Evolutionary conservation across 805 yeast species (phyloP), one percentile per base, ranked within the genome.

Genomic region (Nakazawaea molendinolei): DNA sequence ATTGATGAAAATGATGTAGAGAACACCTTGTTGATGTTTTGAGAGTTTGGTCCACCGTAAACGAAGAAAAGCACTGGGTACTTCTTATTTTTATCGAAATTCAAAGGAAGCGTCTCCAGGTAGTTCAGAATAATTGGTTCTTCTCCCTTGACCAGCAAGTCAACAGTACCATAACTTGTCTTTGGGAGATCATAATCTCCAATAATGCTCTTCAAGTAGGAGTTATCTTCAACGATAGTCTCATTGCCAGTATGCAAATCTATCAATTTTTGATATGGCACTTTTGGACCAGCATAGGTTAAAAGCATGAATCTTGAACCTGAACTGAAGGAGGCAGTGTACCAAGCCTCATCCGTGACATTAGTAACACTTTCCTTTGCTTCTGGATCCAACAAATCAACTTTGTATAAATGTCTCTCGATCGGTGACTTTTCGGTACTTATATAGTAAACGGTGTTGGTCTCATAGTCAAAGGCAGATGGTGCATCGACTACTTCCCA

Each of bases 1-100:
- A 84, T 79, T 20, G 82, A 73, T 42, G 89, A 82, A 58, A 86
- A 89, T 5, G 67, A 60, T 7, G 71, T 67, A 0, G 71, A 52
- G 50, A 76, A 86, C 10, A 62, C 52, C 43, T 82, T 76, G 28
- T 68, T 62, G 5, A 90, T 96, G 36, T 74, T 65, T 56, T 92
- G 97, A 5, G 95, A 83, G 23, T 87, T 92, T 7, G 98, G 98
- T 0, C 98, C 98, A 16, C 96, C 97, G 52, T 92, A 92, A 4
- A 87, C 87, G 53, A 71, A 87, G 54, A 92, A 90, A 40, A 92
- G 65, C 0, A 92, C 77, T 0, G 97, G 97, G 54, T 90, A 87
- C 53, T 79, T 67, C 48, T 67, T 63, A 7, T 59, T 49, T 9
- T 67, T 62, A 48, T 84, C 71, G 53, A 92, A 92, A 44, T 69